phyloP scores from a whole-genome alignment of 805 yeast species.

The Grigorovia yakushimaensis region DNA sequence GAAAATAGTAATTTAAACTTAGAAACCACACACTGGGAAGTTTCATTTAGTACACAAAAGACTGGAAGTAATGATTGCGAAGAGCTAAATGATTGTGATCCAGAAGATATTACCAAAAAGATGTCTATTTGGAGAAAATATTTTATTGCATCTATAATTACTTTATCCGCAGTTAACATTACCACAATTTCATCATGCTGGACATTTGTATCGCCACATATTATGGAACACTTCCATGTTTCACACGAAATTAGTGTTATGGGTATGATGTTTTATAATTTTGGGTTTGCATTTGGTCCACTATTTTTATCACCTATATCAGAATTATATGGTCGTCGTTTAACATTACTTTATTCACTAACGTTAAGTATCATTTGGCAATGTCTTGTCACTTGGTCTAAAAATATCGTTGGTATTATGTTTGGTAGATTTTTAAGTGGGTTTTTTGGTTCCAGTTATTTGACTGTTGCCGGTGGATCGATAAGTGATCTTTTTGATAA shows the following conservation, averaged over 20 bases:
- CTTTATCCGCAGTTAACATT: slow-evolving; percentile 47
- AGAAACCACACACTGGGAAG: neutral
- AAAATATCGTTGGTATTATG: slow-evolving; percentile 52
- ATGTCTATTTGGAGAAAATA: slow-evolving; percentile 45
- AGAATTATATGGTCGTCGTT: slow-evolving; percentile 54
- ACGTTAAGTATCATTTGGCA: slow-evolving; percentile 50
- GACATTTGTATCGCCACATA: slow-evolving; percentile 48
- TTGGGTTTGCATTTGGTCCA: slow-evolving; percentile 64
- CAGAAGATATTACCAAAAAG: slow-evolving; percentile 25
- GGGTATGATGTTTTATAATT: slow-evolving; percentile 52
- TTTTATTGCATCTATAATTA: slow-evolving; percentile 43
- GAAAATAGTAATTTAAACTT: no score
- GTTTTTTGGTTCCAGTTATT: slow-evolving; percentile 62
- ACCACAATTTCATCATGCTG: slow-evolving; percentile 64
- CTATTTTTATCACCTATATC: slow-evolving; percentile 57
- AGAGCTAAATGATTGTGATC: slow-evolving; percentile 24
- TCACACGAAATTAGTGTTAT: slow-evolving; percentile 47
- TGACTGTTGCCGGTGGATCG: slow-evolving; percentile 71
- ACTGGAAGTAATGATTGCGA: no score
- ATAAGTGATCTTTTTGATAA: slow-evolving; percentile 61
- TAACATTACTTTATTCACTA: slow-evolving; percentile 50
- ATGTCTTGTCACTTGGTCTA: slow-evolving; percentile 46
- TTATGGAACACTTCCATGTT: slow-evolving; percentile 38
- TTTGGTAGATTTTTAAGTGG: slow-evolving; percentile 62
- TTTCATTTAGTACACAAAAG: neutral